phyloP scores from a whole-genome alignment of 108 stramenopile genomes.

The Cyclostephanos invisitatus region DNA sequence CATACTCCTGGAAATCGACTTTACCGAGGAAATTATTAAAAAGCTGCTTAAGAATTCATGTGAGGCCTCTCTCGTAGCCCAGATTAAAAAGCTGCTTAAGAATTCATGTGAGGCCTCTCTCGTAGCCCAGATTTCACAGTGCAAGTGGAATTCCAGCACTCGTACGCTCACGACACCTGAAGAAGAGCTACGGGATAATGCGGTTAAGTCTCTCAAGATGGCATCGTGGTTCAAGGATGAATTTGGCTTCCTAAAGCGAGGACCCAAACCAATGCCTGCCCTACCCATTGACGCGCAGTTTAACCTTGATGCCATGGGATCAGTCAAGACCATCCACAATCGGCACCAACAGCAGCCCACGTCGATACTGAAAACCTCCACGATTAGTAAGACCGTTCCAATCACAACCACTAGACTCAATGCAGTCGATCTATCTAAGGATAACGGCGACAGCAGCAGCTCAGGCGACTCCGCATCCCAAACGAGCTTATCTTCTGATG shows the following conservation, averaged over 20 bases:
- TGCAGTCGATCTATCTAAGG: too few species aligned
- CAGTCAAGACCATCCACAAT: neutral
- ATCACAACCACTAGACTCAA: neutral
- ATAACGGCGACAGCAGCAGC: too few species aligned
- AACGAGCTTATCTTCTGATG: neutral
- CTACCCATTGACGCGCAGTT: neutral
- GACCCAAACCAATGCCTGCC: neutral
- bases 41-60: neutral
- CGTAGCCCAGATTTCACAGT: neutral
- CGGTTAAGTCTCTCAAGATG: neutral
- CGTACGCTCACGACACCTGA: neutral
- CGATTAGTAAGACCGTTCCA: neutral
- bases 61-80: neutral
- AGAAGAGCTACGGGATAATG: neutral
- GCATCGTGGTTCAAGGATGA: slow-evolving; percentile 8
- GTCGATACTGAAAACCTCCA: neutral
- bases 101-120: neutral
- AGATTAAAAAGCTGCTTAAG: neutral
- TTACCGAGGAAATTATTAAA: neutral
- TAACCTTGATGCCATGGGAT: neutral
- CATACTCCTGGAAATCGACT: neutral
- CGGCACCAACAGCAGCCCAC: neutral
- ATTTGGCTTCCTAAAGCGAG: neutral
- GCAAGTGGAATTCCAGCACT: neutral
- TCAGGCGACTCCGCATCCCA: slow-evolving; percentile 8